These are phyloP conservation scores for Ophiostoma himal-ulmi DNA, from an alignment of 2,329 filamentous ascomycete species.

Conservation along the genomic window DNA sequence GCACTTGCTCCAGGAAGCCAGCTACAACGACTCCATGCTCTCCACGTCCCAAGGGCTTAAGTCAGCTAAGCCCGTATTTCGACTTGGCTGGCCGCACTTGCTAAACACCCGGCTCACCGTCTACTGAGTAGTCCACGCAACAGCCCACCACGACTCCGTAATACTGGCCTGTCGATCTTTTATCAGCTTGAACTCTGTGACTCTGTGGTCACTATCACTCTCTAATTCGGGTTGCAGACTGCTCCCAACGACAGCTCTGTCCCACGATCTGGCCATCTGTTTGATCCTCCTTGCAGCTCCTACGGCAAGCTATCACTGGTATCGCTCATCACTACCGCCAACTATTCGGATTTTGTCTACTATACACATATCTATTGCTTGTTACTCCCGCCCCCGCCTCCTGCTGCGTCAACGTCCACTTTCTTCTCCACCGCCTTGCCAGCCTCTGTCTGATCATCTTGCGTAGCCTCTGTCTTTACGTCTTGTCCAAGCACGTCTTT, in stretches of 20 bases:
- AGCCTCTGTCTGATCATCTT: background rate
- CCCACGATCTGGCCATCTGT: background rate
- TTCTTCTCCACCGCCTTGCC: background rate
- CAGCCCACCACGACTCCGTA: background rate
- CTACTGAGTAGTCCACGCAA: background rate
- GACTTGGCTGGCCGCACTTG: constrained; percentile 1
- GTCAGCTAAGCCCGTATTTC: constrained; percentile 1
- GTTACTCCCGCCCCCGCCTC: too few species aligned
- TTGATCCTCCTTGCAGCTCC: background rate
- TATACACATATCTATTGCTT: too few species aligned
- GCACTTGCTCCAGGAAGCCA: background rate
- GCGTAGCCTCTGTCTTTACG: background rate
- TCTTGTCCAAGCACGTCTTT: background rate
- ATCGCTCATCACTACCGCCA: background rate
- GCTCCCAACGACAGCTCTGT: background rate
- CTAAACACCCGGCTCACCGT: background rate
- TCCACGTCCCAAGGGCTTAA: background rate
- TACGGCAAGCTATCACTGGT: background rate
- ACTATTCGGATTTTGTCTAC: background rate
- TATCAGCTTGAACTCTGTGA: background rate
- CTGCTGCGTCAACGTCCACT: constrained; percentile 3
- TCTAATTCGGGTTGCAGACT: too few species aligned
- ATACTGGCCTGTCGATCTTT: background rate
- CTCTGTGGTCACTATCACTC: too few species aligned
- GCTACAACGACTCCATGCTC: background rate